phyloP scores from a whole-genome alignment of 2,329 filamentous ascomycete species.

The Botrytis sinoallii region DNA sequence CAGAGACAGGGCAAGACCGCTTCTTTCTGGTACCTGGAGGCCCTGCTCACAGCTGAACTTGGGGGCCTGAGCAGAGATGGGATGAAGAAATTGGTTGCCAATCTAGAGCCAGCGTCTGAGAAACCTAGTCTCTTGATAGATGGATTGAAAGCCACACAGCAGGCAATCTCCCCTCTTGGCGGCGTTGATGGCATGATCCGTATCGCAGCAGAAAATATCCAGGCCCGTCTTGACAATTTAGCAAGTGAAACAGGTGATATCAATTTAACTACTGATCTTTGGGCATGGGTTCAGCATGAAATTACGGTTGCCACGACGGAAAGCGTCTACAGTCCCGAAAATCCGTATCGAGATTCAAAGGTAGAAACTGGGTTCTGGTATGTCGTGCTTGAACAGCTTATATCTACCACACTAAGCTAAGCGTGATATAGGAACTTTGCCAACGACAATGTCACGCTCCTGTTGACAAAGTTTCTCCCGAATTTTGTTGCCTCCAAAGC shows the following conservation, averaged over 20 bases:
- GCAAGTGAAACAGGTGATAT: background rate
- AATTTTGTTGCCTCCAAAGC: too few relatives aligned
- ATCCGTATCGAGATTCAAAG: constrained; percentile 5
- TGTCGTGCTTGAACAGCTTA: background rate
- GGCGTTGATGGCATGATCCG: constrained; percentile 8
- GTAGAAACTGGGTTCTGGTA: constrained; percentile 12
- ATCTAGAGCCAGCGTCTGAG: background rate
- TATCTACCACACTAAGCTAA: background rate
- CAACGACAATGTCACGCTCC: constrained; percentile 2
- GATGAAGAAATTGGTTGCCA: background rate
- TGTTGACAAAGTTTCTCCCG: background rate
- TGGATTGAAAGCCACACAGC: constrained; percentile 1
- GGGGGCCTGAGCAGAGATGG: background rate
- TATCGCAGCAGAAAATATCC: background rate
- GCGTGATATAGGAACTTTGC: background rate
- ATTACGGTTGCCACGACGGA: constrained; percentile 10
- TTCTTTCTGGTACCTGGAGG: constrained; percentile 9
- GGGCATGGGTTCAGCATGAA: constrained; percentile 14
- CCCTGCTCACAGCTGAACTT: background rate
- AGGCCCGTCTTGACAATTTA: background rate
- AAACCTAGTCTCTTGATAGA: background rate
- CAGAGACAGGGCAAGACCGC: background rate
- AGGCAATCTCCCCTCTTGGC: background rate
- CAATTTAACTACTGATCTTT: background rate
- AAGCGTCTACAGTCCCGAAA: background rate